Conservation (phyloP, 352 stramenopile species). For the Globisporangium camurandrum region DNA sequence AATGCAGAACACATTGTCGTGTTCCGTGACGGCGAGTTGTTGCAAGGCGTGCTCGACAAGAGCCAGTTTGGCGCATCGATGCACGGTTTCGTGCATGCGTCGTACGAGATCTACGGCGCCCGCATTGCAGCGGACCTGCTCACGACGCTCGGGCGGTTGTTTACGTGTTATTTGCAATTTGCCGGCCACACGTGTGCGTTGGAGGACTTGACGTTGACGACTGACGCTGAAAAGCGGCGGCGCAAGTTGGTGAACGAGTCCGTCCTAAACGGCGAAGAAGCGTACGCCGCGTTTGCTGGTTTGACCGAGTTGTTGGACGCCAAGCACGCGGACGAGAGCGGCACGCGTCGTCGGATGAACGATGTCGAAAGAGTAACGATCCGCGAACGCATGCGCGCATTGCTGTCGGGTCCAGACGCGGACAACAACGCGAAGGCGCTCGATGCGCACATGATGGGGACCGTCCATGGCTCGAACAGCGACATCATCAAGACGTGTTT, state of each 20-base stretch:
- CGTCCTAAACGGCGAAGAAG: constrained; percentile 71
- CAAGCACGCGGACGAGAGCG: constrained; percentile 44
- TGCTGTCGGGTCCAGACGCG: constrained; percentile 67
- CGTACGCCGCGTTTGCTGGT: constrained; percentile 80
- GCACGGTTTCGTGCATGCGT: constrained; percentile 96
- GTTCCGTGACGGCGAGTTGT: constrained; percentile 93
- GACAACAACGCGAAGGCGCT: constrained; percentile 71
- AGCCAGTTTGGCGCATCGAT: constrained; percentile 97
- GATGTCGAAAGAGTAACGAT: constrained; percentile 64
- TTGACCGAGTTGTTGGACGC: constrained; percentile 55
- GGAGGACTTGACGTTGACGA: constrained; percentile 97
- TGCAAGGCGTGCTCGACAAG: constrained; percentile 98
- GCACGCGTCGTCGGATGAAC: constrained; percentile 82
- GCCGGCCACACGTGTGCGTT: constrained; percentile 98
- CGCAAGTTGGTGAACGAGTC: constrained; percentile 85
- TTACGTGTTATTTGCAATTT: constrained; percentile 98
- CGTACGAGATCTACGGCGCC: constrained; percentile 90
- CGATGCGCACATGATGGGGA: constrained; percentile 88
- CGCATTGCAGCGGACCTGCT: constrained; percentile 79
- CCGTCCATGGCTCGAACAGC: constrained; percentile 87
- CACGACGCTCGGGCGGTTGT: constrained; percentile 86
- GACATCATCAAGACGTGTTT: constrained; percentile 99
- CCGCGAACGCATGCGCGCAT: constrained; percentile 62
- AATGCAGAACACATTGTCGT: constrained; percentile 97
- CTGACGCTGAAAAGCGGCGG: constrained; percentile 88